phyloP scores from a whole-genome alignment of 768 basidiomycete species.

The Solioccasus polychromus region DNA sequence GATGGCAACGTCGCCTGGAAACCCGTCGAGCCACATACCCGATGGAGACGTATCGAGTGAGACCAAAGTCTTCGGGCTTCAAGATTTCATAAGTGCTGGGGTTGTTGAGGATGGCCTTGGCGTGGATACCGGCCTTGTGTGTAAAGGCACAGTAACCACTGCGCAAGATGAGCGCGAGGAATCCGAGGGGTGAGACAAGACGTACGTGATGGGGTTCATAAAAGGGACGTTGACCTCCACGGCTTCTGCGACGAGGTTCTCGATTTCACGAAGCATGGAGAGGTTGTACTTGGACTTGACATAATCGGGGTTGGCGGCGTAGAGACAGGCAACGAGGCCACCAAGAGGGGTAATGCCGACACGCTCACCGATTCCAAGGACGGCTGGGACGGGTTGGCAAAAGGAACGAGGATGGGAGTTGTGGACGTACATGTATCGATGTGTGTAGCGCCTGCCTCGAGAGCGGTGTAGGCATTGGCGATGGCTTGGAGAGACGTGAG shows the following conservation, averaged over 20 bases:
- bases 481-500: constrained; percentile 63
- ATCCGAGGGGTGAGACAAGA: background rate
- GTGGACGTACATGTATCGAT: constrained; percentile 87
- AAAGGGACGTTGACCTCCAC: constrained; percentile 98
- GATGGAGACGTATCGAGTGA: constrained; percentile 96
- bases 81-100: constrained; percentile 99
- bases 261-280: constrained; percentile 94
- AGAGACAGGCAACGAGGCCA: constrained; percentile 93
- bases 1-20: background rate
- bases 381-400: constrained; percentile 45
- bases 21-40: constrained; percentile 48
- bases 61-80: constrained; percentile 98
- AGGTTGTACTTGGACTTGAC: constrained; percentile 99
- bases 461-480: constrained; percentile 96
- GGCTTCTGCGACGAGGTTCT: constrained; percentile 97
- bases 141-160: constrained; percentile 99
- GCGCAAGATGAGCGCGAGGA: constrained; percentile 1
- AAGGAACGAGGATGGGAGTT: background rate
- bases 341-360: constrained; percentile 99
- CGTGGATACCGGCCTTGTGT: constrained; percentile 99
- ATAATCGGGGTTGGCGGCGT: constrained; percentile 96
- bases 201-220: constrained; percentile 90
- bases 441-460: constrained; percentile 98
- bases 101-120: constrained; percentile 99
- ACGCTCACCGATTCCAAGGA: constrained; percentile 97